Conservation (phyloP, 257 asterid species). For the Linaria vulgaris region DNA sequence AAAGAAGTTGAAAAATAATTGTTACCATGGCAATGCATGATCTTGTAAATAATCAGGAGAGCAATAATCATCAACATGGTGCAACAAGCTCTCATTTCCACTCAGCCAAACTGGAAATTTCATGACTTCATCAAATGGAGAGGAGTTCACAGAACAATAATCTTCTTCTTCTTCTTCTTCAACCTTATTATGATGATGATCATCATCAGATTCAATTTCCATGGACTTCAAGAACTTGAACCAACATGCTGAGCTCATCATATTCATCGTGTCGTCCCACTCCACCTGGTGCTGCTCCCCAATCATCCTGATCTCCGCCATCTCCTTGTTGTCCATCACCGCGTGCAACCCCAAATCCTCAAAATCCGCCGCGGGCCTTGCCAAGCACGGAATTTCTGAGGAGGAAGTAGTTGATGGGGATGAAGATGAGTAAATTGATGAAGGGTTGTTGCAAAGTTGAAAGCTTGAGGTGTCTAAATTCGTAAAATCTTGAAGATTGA, state of each 20-base stretch:
- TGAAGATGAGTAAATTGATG: constrained; percentile 55
- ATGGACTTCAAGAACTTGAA: constrained; percentile 70
- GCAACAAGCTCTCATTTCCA: constrained; percentile 54
- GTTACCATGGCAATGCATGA: constrained; percentile 93
- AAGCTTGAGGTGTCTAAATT: constrained; percentile 47
- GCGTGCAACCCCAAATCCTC: constrained; percentile 59
- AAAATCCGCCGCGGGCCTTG: constrained; percentile 22
- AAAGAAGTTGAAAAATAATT: constrained; percentile 7
- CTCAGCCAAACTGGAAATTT: constrained; percentile 89
- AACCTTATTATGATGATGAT: too few species aligned
- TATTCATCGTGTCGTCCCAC: constrained; percentile 86
- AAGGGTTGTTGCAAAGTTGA: constrained; percentile 32
- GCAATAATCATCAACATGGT: constrained; percentile 34
- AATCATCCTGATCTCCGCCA: constrained; percentile 87
- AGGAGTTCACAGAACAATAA: constrained; percentile 35
- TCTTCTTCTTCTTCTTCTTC: constrained; percentile 22
- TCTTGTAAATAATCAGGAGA: constrained; percentile 62
- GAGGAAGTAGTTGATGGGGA: constrained; percentile 63
- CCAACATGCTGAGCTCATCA: constrained; percentile 91
- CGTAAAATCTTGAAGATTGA: constrained; percentile 78
- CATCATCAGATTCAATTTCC: constrained; percentile 43
- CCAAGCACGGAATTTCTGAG: constrained; percentile 44
- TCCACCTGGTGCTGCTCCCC: constrained; percentile 91
- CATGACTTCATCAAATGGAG: constrained; percentile 73
- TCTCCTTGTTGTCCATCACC: constrained; percentile 78